These are phyloP conservation scores for Colletotrichum filicis DNA, from an alignment of 2,329 filamentous ascomycete species.

Conservation along the genomic window DNA sequence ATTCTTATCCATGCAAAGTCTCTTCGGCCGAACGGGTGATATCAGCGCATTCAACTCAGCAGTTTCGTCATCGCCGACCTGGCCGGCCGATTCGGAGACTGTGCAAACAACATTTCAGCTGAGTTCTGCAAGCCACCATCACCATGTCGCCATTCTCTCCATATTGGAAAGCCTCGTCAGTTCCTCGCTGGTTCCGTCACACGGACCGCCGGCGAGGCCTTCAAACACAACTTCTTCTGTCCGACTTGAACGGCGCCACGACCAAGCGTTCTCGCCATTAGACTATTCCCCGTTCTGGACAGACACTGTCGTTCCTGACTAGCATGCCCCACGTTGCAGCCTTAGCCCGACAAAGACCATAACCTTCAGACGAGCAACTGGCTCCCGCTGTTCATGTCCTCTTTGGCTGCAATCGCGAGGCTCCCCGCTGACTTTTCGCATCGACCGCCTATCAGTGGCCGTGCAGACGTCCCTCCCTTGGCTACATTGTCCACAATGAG, in stretches of 20 bases:
- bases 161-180: neutral
- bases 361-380: constrained; percentile 15
- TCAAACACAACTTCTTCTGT: constrained; percentile 14
- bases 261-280: constrained; percentile 27
- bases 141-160: neutral
- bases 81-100: neutral
- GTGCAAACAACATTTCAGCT: neutral
- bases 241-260: constrained; percentile 11
- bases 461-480: neutral
- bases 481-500: neutral
- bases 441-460: neutral
- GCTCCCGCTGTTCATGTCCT: neutral
- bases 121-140: neutral
- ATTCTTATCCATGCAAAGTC: neutral
- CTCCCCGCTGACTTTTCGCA: constrained; percentile 10
- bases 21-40: constrained; percentile 15
- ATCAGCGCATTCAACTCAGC: neutral
- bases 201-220: constrained; percentile 9
- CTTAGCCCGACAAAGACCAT: neutral
- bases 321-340: constrained; percentile 6
- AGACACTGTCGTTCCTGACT: constrained; percentile 18
- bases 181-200: constrained; percentile 1
- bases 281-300: constrained; percentile 20
- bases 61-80: constrained; percentile 24
- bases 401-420: constrained; percentile 3